Conservation (phyloP, 169 alveolate genomes). For the Babesia bovis region DNA sequence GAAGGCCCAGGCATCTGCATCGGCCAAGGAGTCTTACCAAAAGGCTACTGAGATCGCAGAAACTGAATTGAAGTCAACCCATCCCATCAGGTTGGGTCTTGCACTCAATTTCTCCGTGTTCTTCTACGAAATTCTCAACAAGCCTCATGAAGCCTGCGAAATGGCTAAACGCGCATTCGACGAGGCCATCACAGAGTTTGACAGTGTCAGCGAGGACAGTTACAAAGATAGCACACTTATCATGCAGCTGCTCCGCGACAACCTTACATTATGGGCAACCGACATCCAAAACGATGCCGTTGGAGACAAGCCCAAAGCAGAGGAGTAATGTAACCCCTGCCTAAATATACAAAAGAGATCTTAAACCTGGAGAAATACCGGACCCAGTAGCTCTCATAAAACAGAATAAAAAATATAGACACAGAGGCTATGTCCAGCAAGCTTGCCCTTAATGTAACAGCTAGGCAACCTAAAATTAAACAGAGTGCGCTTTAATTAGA, state of each 20-base stretch:
- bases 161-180: conserved; percentile 96
- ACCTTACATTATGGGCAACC: conserved; percentile 94
- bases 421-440: not conserved
- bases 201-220: conserved; percentile 91
- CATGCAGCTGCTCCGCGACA: conserved; percentile 95
- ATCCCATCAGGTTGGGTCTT: conserved; percentile 97
- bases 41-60: conserved; percentile 95
- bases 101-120: conserved; percentile 98
- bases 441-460: not conserved
- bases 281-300: conserved; percentile 82
- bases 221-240: conserved; percentile 94
- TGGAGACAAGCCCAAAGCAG: conserved; percentile 41
- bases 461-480: not conserved
- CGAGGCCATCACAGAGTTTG: conserved; percentile 93
- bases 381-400: not conserved
- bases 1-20: conserved; percentile 92
- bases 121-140: conserved; percentile 96
- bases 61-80: conserved; percentile 92
- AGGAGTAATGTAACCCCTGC: conserved; percentile 6
- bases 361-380: not conserved
- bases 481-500: too few species aligned
- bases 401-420: not conserved
- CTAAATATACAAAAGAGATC: not conserved
- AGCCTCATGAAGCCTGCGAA: conserved; percentile 98
- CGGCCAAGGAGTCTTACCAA: conserved; percentile 94